Evolutionary conservation across 306 rosid species (phyloP), one percentile per base, ranked within the genome.

Genomic region (Elaeagnus macrophylla): DNA sequence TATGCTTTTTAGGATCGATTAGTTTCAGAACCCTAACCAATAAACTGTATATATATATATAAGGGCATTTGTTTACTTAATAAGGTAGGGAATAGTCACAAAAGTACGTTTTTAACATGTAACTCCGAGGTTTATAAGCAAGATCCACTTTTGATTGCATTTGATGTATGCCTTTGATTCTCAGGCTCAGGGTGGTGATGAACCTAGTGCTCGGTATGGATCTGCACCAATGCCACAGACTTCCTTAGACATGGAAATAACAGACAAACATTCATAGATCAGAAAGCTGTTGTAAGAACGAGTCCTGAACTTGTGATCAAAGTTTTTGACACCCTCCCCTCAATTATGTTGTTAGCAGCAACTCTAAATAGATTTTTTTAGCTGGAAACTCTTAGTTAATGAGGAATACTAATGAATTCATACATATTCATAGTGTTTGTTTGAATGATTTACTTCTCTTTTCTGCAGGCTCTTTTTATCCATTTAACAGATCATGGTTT

Each of bases 121-220:
- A 15, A 45, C 35, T 6, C 50, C 15, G 14, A 43, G 18, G 49
- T 38, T 48, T 16, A 44, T 8, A 60, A 59, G 54, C 43, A 42
- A 9, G 19, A 42, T 35, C 14, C 12, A 51, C 48, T 49, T 57
- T 42, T 41, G 43, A 45, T 58, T 20, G 44, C 35, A 53, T 45
- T 47, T 15, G 14, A 63, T 54, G n/a, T 46, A 64, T 20, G 50
- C 2, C 36, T 37, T 43, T 68, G 7, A 12, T 39, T 75, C 47
- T 67, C 83, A 78, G 89, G 75, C 67, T 12, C 82, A 66, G 54
- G 66, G 55, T 9, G 79, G 64, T 47, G 74, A 54, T 61, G 85
- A 77, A 41, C 71, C 62, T 32, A 77, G 41, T 53, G 63, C 77
- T 56, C 86, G 69, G 12, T 65, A 68, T 59, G 74, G 58, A 10